Conservation (phyloP, 208 protist species). For the Entamoeba histolytica region DNA sequence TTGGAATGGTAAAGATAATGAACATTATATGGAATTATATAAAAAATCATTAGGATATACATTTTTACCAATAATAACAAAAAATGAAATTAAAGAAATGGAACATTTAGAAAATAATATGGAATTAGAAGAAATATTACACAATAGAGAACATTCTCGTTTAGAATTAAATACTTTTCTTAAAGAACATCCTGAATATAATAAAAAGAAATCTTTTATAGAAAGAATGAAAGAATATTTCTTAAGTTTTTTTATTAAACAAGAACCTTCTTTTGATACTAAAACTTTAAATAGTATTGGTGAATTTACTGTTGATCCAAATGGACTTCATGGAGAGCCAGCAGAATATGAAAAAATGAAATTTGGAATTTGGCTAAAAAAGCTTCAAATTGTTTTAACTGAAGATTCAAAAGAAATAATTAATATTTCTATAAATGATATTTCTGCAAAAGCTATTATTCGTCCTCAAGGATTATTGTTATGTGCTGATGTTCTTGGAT, state of each 20-base stretch:
- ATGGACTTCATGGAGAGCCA: not conserved
- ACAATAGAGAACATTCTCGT: not conserved
- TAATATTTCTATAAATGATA: not conserved
- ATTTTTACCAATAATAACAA: not conserved
- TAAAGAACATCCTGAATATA: not conserved
- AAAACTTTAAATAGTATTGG: not conserved
- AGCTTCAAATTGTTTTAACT: not conserved
- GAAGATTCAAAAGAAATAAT: not conserved
- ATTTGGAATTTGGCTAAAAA: not conserved
- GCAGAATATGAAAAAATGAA: not conserved
- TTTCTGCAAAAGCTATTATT: not conserved
- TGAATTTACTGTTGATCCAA: not conserved
- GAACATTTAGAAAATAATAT: not conserved
- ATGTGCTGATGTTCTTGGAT: not conserved
- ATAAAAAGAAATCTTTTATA: not conserved
- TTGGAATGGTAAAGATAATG: not conserved
- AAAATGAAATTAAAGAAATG: not conserved
- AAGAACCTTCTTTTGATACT: not conserved
- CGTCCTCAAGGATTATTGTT: not conserved
- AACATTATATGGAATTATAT: not conserved
- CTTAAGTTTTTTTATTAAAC: not conserved
- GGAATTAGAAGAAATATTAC: not conserved
- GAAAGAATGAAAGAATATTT: not conserved
- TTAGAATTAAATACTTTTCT: not conserved
- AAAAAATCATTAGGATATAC: not conserved